Evolutionary conservation across 345 rosid species (phyloP), one percentile per base, ranked within the genome.

Genomic region (Syzygium aqueum): DNA sequence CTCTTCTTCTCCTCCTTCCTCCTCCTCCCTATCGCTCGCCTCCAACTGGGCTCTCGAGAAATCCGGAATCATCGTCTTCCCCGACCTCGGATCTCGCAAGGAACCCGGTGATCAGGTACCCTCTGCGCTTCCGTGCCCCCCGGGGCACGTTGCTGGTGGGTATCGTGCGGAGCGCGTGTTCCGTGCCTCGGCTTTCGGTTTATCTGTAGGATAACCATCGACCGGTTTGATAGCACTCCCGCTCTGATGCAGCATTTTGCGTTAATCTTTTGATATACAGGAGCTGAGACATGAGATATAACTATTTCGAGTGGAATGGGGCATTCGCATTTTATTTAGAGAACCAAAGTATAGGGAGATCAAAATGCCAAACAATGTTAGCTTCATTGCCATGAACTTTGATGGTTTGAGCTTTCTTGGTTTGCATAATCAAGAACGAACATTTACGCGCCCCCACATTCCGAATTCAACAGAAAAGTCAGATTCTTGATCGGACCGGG

Each of bases 11-110:
- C 25, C 78, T 67, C 23, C 78, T 17, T 33, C 80, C 86, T 86
- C 88, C 53, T 90, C 89, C 85, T 91, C 89, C 85, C 61, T 65
- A 53, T 87, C 92, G 52, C 28, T 91, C 61, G 88, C 93, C 43
- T 91, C 93, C 52, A 89, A 89, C 51, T 91, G 91, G 96, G 92
- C 90, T 86, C 87, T 87, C n/a, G 77, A 73, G 85, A 93, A 85
- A 84, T 87, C 91, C n/a, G 84, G 88, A 46, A 80, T 86, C 84
- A 3, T 93, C 86, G 86, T 88, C 53, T 49, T 88, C 11, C 89
- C 92, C 53, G 87, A 63, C 54, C 61, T 59, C 28, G 43, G 43
- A 9, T 17, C 82, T 53, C 59, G 50, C 73, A 30, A 28, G 8
- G 73, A 25, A 53, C 56, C 82, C 4, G 65, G 16, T 22, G 77